Percentiles rank a stretch among this genome's conserved stretches.
These are phyloP conservation scores for Candida maesae DNA, from an alignment of 805 yeast species.

Conservation along the genomic window DNA sequence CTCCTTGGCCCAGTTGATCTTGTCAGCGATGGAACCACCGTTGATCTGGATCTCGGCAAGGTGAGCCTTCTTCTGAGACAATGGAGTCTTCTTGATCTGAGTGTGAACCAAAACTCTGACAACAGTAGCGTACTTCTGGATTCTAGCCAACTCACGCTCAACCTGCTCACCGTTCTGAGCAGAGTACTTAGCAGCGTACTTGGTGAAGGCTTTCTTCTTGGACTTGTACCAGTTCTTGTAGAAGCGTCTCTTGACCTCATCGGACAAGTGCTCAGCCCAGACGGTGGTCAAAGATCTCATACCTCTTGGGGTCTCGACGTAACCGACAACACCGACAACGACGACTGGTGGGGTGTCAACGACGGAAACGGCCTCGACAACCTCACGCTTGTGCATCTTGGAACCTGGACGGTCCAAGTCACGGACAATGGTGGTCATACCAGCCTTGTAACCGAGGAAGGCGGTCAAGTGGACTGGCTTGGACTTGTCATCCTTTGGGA, in stretches of 20 bases:
- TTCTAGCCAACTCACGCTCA: slow-evolving; percentile 97
- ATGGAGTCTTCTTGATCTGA: slow-evolving; percentile 98
- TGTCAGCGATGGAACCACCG: slow-evolving; percentile 98
- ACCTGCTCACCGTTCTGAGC: slow-evolving; percentile 80
- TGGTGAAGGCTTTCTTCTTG: slow-evolving; percentile 99
- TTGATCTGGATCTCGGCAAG: slow-evolving; percentile 99
- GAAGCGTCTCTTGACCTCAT: slow-evolving; percentile 99
- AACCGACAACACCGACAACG: slow-evolving; percentile 99
- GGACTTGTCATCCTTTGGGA: slow-evolving; percentile 97
- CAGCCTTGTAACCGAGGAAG: slow-evolving; percentile 99
- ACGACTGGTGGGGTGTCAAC: slow-evolving; percentile 99
- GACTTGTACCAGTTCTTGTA: slow-evolving; percentile 99
- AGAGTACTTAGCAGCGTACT: slow-evolving; percentile 98
- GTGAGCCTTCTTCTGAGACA: slow-evolving; percentile 99
- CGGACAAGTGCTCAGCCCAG: slow-evolving; percentile 99
- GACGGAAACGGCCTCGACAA: slow-evolving; percentile 98
- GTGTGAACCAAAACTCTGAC: slow-evolving; percentile 99
- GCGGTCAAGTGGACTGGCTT: slow-evolving; percentile 99
- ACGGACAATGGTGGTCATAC: slow-evolving; percentile 99
- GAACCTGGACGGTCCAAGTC: slow-evolving; percentile 99
- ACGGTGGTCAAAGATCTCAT: slow-evolving; percentile 98
- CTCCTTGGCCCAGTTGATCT: slow-evolving; percentile 97
- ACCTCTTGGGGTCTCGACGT: slow-evolving; percentile 99
- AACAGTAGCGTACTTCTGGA: slow-evolving; percentile 95
- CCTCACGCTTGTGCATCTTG: slow-evolving; percentile 99